A percentile compares a stretch with the other conserved stretches of the same genome.
Evolutionary conservation across 1,284 basidiomycete genomes (phyloP).

Genomic region (Cryptococcus maquisensis): DNA sequence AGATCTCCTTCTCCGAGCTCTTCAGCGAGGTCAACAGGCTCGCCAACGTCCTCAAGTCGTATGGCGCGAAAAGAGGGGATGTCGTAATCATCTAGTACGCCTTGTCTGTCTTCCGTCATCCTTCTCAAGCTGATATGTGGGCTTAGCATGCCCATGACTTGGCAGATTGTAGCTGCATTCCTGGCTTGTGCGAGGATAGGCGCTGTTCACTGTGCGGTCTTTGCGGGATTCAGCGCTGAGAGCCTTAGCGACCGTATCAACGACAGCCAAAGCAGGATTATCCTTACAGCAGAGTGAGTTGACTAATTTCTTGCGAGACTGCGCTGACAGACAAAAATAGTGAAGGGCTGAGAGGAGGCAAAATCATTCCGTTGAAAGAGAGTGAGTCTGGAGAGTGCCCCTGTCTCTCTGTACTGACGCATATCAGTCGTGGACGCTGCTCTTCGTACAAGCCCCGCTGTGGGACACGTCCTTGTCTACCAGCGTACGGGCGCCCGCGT

Average conservation of each 20-base stretch:
- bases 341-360: slow-evolving; percentile 90
- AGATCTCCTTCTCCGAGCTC: slow-evolving; percentile 78
- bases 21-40: slow-evolving; percentile 82
- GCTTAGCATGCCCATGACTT: slow-evolving; percentile 50
- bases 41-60: slow-evolving; percentile 85
- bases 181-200: slow-evolving; percentile 96
- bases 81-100: slow-evolving; percentile 76
- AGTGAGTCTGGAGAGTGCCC: slow-evolving; percentile 44
- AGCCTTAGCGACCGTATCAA: slow-evolving; percentile 87
- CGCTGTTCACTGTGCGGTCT: slow-evolving; percentile 97
- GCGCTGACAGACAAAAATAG: slow-evolving; percentile 53
- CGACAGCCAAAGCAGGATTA: slow-evolving; percentile 82
- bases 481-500: slow-evolving; percentile 81
- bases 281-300: slow-evolving; percentile 77
- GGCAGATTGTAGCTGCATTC: slow-evolving; percentile 92
- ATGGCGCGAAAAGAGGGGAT: slow-evolving; percentile 95
- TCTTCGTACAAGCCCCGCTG: slow-evolving; percentile 73
- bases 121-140: neutral
- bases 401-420: neutral
- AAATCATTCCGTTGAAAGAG: slow-evolving; percentile 90
- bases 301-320: slow-evolving; percentile 42
- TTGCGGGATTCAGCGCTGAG: slow-evolving; percentile 95
- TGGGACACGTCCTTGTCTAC: slow-evolving; percentile 89
- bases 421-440: slow-evolving; percentile 76
- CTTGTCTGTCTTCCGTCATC: neutral